Evolutionary conservation across 164 flowering plant species (phyloP).

Genomic region (Akebia trifoliata): DNA sequence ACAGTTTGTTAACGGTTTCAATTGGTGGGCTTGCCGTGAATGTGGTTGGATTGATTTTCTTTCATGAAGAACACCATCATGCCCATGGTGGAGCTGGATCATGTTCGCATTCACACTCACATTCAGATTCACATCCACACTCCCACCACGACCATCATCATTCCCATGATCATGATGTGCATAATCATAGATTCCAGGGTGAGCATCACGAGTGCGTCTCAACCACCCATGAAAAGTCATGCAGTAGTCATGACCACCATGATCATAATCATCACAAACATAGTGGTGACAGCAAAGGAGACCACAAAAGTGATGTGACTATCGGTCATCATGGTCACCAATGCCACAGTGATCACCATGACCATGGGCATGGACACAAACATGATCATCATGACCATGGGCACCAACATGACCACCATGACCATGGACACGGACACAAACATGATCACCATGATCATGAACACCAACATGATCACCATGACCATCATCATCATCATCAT

Average conservation of each 20-base stretch:
- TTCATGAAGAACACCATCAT: conserved; percentile 99
- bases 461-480: conserved; percentile 21
- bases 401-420: conserved; percentile 8
- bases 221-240: conserved; percentile 22
- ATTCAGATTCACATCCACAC: conserved; percentile 42
- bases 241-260: conserved; percentile 16
- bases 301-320: conserved; percentile 5
- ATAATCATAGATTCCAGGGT: conserved; percentile 25
- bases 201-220: conserved; percentile 24
- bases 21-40: conserved; percentile 93
- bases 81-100: conserved; percentile 89
- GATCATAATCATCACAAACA: conserved; percentile 17
- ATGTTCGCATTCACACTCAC: conserved; percentile 73
- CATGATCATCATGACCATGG: conserved; percentile 6
- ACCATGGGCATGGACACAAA: conserved; percentile 15
- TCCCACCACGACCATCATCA: conserved; percentile 28
- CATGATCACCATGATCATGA: conserved; percentile 20
- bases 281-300: not conserved
- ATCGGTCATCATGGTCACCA: conserved; percentile 5
- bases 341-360: conserved; percentile 6
- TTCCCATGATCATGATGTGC: conserved; percentile 26
- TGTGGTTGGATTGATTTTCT: conserved; percentile 82
- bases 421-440: conserved; percentile 15
- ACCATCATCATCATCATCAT: conserved; percentile 24
- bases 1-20: conserved; percentile 74